Evolutionary conservation across 495 filamentous ascomycete genomes (phyloP), one percentile per base, ranked within the genome.

Genomic region (Aspergillus heteromorphus): DNA sequence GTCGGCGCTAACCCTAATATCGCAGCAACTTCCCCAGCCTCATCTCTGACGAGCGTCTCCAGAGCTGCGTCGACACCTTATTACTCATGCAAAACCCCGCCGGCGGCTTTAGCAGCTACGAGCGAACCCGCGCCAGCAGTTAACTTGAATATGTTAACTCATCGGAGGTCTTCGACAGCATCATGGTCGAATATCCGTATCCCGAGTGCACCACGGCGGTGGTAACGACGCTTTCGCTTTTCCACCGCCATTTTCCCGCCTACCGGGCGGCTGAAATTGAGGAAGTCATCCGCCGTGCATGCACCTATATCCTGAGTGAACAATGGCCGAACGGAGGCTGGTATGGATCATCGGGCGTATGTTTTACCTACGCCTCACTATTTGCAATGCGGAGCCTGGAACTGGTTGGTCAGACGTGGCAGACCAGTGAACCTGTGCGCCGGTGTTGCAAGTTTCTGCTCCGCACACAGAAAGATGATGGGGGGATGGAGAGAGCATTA

Each of bases 101-200:
- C 7, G 60, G 60, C 1, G 62, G 62, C 1, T 65, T 51, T 30
- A 48, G 48, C 0, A 55, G 42, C 4, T 65, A 57, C 30, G 62
- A 65, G 20, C 56, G 49, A 2, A 53, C 50, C 19, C 54, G 57
- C 4, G 57, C 48, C 7, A 40, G 53, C 18, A 6, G 23, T 2
- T 48, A 45, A 13, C 54, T 66, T 13, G 61, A 64, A 38, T 36
- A 42, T 17, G 29, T 64, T 9, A 66, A 66, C 51, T 50, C 45
- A 6, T 48, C 60, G 0, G 63, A 65, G 19, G 25, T 60, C 1
- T 63, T 63, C 27, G 56, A 47, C 13, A 18, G 45, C 8, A 45
- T 57, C 8, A 65, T 65, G 62, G 40, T 63, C 5, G 62, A 65
- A 23, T 58, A 58, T 17, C 49, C 53, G 19, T 63, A 57, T 31